phyloP scores from a whole-genome alignment of 257 asterid species.

The Nicotiana tabacum region DNA sequence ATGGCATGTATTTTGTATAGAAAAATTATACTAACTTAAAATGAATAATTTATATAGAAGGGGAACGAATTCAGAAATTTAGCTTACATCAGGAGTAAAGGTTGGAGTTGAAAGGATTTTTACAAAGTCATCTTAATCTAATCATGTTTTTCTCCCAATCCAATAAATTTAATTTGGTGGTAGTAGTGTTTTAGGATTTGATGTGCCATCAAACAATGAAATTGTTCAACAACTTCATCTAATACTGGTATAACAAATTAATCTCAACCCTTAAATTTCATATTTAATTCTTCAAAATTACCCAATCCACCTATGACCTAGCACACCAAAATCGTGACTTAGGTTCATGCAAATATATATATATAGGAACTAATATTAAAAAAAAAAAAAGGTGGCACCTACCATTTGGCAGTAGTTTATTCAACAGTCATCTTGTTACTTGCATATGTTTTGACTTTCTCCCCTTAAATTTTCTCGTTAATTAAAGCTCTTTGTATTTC shows the following conservation, averaged over 20 bases:
- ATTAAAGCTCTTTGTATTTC: neutral
- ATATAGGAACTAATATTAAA: neutral
- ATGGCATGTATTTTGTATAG: too few species aligned
- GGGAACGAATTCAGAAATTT: neutral
- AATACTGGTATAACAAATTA: neutral
- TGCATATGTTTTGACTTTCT: neutral
- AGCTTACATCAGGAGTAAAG: neutral
- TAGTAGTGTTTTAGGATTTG: neutral
- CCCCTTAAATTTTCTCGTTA: neutral
- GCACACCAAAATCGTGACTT: neutral
- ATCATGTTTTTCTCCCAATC: neutral
- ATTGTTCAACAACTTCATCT: slow-evolving; percentile 8
- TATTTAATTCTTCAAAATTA: neutral
- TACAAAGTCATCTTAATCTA: neutral
- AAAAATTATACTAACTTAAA: too few species aligned
- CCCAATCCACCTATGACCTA: neutral
- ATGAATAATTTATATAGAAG: too few species aligned
- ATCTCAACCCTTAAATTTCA: neutral
- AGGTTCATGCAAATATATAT: neutral
- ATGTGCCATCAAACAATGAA: neutral
- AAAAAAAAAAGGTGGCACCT: neutral
- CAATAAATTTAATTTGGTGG: neutral
- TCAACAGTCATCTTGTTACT: neutral
- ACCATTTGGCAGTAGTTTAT: neutral
- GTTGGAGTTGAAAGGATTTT: neutral